Evolutionary conservation across 352 stramenopile genomes (phyloP).

Genomic region (Pythium apleroticum): DNA sequence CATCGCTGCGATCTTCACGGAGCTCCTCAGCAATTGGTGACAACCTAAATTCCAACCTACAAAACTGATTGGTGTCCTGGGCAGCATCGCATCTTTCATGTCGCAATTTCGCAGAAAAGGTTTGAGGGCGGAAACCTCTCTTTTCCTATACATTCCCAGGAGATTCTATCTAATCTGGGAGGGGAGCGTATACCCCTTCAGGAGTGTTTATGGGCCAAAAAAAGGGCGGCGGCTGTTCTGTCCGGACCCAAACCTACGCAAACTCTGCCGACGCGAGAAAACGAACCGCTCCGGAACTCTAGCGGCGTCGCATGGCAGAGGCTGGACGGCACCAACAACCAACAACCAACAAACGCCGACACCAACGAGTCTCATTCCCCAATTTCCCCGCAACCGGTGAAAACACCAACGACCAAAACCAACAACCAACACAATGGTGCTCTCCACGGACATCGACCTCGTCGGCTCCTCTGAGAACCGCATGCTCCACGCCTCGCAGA

Average conservation of each 20-base stretch:
- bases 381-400: slow-evolving; percentile 27
- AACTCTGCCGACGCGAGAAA: slow-evolving; percentile 7
- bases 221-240: neutral
- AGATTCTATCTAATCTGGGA: neutral
- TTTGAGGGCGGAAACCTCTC: neutral
- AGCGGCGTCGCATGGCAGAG: slow-evolving; percentile 17
- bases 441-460: slow-evolving; percentile 53
- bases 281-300: slow-evolving; percentile 15
- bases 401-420: slow-evolving; percentile 7
- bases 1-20: neutral
- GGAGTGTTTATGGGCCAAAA: slow-evolving; percentile 2
- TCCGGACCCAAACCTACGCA: slow-evolving; percentile 11
- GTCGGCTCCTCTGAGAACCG: slow-evolving; percentile 36
- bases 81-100: neutral
- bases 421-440: slow-evolving; percentile 35
- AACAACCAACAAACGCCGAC: neutral
- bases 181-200: neutral
- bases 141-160: neutral
- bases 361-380: slow-evolving; percentile 29
- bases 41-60: neutral
- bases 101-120: neutral
- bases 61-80: neutral
- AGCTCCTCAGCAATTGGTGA: neutral
- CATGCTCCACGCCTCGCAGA: slow-evolving; percentile 30
- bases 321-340: neutral